Evolutionary conservation across 1,284 basidiomycete genomes (phyloP).

Genomic region (Cerioporus squamosus): DNA sequence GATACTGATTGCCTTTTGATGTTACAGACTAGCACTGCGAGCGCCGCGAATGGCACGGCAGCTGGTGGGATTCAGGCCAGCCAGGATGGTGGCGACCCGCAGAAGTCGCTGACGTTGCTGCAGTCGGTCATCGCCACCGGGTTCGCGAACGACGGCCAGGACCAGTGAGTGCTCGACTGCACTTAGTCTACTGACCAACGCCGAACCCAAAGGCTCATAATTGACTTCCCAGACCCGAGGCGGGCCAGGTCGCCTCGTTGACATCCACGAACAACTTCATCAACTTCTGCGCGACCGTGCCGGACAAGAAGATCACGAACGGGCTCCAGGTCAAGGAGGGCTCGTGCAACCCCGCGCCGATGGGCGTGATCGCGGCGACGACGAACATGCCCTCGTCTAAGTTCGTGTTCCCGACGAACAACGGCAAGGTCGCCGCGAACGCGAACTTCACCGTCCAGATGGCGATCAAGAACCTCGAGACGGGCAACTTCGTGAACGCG

Average conservation of each 20-base stretch:
- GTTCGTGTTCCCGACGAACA: constrained; percentile 58
- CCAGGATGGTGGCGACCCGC: constrained; percentile 17
- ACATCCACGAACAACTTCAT: constrained; percentile 61
- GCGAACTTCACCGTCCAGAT: constrained; percentile 59
- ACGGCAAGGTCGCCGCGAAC: constrained; percentile 54
- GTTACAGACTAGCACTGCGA: not conserved
- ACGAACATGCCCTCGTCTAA: constrained; percentile 62
- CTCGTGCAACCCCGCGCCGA: constrained; percentile 67
- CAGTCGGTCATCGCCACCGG: constrained; percentile 26
- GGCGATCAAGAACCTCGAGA: constrained; percentile 56
- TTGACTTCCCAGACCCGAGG: constrained; percentile 13
- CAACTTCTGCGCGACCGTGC: constrained; percentile 44
- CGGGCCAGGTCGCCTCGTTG: constrained; percentile 44
- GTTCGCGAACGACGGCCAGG: constrained; percentile 42
- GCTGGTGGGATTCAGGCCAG: constrained; percentile 2
- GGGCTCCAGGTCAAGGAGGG: constrained; percentile 50
- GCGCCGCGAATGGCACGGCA: not conserved
- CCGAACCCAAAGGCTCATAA: too few relatives aligned
- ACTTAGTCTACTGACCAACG: too few relatives aligned
- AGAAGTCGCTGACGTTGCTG: constrained; percentile 34
- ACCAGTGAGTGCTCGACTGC: constrained; percentile 29
- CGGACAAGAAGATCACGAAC: constrained; percentile 43
- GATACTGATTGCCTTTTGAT: too few relatives aligned
- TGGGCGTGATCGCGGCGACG: constrained; percentile 57
- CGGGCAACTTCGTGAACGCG: constrained; percentile 66